Evolutionary conservation across 1,284 basidiomycete species (phyloP).

Genomic region (Mixia osmundae): DNA sequence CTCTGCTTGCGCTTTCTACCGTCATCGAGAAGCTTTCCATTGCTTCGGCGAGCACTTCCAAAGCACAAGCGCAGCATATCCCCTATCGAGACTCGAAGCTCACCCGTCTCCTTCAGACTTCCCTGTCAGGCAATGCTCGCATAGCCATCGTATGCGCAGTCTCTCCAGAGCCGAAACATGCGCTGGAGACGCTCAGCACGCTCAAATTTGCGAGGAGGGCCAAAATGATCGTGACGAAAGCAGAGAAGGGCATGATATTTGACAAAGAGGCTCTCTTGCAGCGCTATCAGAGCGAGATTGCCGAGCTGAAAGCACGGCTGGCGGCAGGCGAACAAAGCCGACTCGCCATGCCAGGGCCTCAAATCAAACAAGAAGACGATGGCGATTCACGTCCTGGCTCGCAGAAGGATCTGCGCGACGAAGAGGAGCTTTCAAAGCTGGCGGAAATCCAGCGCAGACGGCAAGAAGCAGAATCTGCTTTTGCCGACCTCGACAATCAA

Average conservation of each 20-base stretch:
- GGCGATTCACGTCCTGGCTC: too few species aligned
- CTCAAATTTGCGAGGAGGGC: conserved; percentile 33
- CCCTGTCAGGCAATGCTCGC: conserved; percentile 31
- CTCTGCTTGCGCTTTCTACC: conserved; percentile 20
- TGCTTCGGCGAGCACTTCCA: conserved; percentile 3
- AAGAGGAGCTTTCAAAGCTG: too few species aligned
- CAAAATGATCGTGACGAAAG: conserved; percentile 32
- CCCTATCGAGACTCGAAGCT: conserved; percentile 33
- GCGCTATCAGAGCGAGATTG: conserved; percentile 26
- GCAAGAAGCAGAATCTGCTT: too few species aligned
- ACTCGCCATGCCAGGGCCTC: too few species aligned
- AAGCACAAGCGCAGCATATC: conserved; percentile 24
- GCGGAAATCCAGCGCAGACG: too few species aligned
- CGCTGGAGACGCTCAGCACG: conserved; percentile 31
- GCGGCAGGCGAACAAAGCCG: too few species aligned
- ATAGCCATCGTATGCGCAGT: conserved; percentile 34
- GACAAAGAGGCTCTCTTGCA: conserved; percentile 23
- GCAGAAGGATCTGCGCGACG: too few species aligned
- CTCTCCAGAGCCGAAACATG: conserved; percentile 26
- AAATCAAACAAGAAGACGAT: too few species aligned
- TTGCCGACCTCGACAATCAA: too few species aligned
- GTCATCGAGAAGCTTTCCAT: conserved; percentile 33
- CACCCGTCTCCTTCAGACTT: conserved; percentile 30
- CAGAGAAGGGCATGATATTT: conserved; percentile 26
- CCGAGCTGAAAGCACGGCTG: conserved; percentile 21